These are phyloP conservation scores for Hibiscus tridactylites DNA, from an alignment of 345 rosid genomes.

Conservation along the genomic window DNA sequence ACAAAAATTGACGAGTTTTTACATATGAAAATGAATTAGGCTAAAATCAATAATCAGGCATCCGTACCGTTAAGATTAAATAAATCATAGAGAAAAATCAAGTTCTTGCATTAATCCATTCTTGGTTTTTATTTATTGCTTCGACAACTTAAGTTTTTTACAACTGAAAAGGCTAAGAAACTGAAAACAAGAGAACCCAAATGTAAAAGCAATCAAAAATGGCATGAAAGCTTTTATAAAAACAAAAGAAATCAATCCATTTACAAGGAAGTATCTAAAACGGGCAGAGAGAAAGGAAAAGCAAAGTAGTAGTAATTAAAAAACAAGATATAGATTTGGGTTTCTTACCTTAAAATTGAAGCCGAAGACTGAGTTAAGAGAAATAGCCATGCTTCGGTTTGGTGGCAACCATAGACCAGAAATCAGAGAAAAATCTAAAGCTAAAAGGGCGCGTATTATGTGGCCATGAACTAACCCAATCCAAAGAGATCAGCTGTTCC, in stretches of 20 bases:
- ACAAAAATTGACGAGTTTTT: no score
- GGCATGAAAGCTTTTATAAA: neutral
- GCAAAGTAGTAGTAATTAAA: neutral
- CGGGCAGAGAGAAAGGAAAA: neutral
- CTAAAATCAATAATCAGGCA: no score
- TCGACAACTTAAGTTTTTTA: neutral
- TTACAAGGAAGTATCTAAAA: neutral
- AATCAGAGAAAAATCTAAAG: neutral
- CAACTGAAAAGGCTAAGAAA: neutral
- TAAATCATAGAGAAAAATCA: neutral
- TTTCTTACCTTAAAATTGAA: conserved; percentile 3
- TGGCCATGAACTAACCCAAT: conserved; percentile 6
- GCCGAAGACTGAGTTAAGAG: conserved; percentile 6
- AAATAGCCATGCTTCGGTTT: conserved; percentile 2
- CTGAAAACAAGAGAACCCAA: conserved; percentile 1
- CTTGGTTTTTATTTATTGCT: neutral
- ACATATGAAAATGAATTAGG: no score
- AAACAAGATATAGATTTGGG: neutral
- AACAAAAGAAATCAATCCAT: neutral
- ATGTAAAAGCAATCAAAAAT: neutral
- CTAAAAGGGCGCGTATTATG: neutral
- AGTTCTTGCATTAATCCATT: neutral
- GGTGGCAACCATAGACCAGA: neutral
- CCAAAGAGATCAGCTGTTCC: conserved; percentile 1
- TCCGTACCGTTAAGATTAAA: no score